Base-by-base conservation (phyloP, 352 stramenopile species). In the Phytophthora capsici region DNA sequence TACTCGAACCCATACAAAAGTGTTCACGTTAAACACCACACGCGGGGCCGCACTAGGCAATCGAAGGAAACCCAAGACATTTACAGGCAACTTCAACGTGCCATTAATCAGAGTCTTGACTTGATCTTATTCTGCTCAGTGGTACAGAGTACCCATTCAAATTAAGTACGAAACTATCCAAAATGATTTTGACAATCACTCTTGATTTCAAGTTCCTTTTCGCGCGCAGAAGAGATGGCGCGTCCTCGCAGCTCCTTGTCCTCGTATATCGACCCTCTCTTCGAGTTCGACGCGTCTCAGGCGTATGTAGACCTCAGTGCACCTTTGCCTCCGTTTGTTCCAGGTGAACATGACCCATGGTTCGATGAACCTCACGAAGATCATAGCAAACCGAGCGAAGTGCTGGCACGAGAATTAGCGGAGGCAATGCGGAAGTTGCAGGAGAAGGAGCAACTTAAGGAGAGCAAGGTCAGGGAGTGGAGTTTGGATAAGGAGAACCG, bases 211-310 rank as follows among this genome's bases (percentile, higher is more conserved):
- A 50, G 26, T n/a, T 40, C 20, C 20, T 9, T 19, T 50, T 34
- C 49, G 19, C 40, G 38, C 38, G 51, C 51, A 22, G 16, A 32
- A 57, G 36, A 32, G 20, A 73, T 73, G 63, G 26, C 43, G 32
- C 67, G 46, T 2, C 0, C 40, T 32, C 62, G 53, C n/a, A 9
- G 26, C 47, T 58, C 51, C 9, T 3, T 58, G 14, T 41, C 51
- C 30, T n/a, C 45, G 41, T 13, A 49, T 4, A 53, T 92, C 9
- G 82, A 91, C 63, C 53, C 75, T 46, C 71, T 90, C 14, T 93
- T 91, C 67, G 85, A 90, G 73, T 93, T 93, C 50, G 85, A 91
- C 57, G 82, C 78, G 34, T 77, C 85, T 43, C 77, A 84, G 52
- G 56, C 64, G 32, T 91, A 83, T 48, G 43, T 69, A 19, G 81